Evolutionary conservation across 352 stramenopile genomes (phyloP).

Genomic region (Phytophthora sojae): DNA sequence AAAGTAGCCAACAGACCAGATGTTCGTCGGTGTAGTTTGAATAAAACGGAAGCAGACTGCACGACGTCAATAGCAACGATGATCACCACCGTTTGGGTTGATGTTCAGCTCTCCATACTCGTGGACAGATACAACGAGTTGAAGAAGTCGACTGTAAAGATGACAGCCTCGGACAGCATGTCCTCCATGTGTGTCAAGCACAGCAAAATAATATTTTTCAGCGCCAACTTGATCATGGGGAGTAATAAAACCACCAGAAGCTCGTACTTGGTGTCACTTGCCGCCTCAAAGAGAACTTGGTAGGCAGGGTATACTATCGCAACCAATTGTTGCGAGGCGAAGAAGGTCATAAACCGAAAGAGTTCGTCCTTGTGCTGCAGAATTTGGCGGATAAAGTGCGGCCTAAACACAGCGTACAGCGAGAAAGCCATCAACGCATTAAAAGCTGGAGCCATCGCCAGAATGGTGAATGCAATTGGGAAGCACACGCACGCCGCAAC

Average conservation of each 20-base stretch:
- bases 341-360: background rate
- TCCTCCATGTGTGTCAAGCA: background rate
- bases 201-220: background rate
- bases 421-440: background rate
- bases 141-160: background rate
- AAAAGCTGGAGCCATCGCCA: background rate
- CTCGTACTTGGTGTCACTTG: background rate
- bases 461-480: background rate
- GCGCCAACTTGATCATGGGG: background rate
- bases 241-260: background rate
- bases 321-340: background rate
- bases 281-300: background rate
- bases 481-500: background rate
- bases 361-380: background rate
- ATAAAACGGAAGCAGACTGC: background rate
- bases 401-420: background rate
- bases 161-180: background rate
- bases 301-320: background rate
- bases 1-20: background rate
- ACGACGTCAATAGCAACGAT: background rate
- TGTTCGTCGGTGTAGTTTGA: background rate
- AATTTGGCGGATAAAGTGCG: background rate
- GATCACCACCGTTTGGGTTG: background rate
- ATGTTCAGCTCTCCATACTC: background rate
- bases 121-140: constrained; percentile 1